These are phyloP conservation scores for Sporothrix variecibatus DNA, from an alignment of 2,329 filamentous ascomycete species.

Conservation along the genomic window DNA sequence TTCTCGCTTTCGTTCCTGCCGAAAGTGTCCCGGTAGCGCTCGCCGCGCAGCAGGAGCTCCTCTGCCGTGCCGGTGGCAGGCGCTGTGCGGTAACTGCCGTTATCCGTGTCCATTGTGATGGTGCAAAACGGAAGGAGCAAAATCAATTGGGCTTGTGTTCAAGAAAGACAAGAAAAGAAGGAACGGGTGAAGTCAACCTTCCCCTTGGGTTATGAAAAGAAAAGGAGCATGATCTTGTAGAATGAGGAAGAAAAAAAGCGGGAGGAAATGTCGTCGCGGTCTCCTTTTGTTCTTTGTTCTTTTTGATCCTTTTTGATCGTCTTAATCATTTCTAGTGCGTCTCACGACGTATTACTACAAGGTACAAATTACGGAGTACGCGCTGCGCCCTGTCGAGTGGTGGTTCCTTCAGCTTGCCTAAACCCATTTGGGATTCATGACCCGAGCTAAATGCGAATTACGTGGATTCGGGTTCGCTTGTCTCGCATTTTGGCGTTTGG, in stretches of 20 bases:
- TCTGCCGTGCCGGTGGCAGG: neutral
- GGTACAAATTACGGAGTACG: neutral
- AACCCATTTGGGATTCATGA: neutral
- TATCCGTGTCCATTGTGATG: neutral
- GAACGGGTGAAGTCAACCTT: neutral
- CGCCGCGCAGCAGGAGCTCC: constrained; percentile 1
- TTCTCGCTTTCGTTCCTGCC: constrained; percentile 2
- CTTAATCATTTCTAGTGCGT: neutral
- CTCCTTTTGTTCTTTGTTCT: constrained; percentile 4
- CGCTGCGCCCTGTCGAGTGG: neutral
- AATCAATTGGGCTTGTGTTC: neutral
- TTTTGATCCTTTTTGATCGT: neutral
- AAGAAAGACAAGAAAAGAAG: neutral
- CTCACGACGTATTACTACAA: too few species aligned
- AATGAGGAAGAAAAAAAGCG: neutral
- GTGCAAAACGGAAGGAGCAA: neutral
- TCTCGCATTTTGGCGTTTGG: neutral
- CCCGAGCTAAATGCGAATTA: neutral
- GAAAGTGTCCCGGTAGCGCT: neutral
- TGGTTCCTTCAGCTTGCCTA: neutral
- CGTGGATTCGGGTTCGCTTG: neutral
- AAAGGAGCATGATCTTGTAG: neutral
- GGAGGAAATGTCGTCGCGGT: neutral
- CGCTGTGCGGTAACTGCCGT: neutral
- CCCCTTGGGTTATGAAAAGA: neutral